phyloP scores from a whole-genome alignment of 2,329 filamentous ascomycete species.

The Aspergillus niger region DNA sequence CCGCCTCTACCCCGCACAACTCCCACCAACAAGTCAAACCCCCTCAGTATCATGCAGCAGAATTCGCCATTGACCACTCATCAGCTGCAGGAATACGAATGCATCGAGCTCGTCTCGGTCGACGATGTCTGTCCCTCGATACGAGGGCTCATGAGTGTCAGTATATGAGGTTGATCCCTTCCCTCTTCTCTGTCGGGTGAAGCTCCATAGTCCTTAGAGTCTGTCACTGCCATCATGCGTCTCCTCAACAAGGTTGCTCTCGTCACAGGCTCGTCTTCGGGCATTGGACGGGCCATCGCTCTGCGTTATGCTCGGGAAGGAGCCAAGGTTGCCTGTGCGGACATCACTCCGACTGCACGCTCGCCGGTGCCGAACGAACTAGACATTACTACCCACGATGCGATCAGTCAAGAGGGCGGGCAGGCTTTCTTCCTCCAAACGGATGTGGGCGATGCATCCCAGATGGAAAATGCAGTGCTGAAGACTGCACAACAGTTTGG shows the following conservation, averaged over 20 bases:
- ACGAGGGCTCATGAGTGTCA: neutral
- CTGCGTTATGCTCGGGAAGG: conserved; percentile 45
- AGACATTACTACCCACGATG: conserved; percentile 39
- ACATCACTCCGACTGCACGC: conserved; percentile 30
- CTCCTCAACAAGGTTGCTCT: conserved; percentile 41
- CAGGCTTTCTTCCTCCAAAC: conserved; percentile 47
- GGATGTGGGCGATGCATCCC: conserved; percentile 44
- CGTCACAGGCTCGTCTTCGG: conserved; percentile 52
- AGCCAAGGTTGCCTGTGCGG: conserved; percentile 46
- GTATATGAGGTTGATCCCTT: neutral
- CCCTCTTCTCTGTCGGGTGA: too few species aligned
- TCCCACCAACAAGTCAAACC: neutral
- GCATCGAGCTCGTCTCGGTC: neutral
- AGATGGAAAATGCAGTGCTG: conserved; percentile 43
- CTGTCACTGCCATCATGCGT: conserved; percentile 14
- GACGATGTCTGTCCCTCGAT: neutral
- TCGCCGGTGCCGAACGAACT: conserved; percentile 33
- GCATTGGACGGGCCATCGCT: conserved; percentile 50
- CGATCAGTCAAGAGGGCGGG: conserved; percentile 40
- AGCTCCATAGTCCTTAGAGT: neutral
- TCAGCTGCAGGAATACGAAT: neutral
- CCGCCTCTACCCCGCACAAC: too few species aligned
- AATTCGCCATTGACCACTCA: neutral
- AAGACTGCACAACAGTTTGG: conserved; percentile 41
- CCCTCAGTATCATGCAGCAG: neutral